Evolutionary conservation across 306 rosid species (phyloP), one percentile per base, ranked within the genome.

Genomic region (Fragaria nilgerrensis): DNA sequence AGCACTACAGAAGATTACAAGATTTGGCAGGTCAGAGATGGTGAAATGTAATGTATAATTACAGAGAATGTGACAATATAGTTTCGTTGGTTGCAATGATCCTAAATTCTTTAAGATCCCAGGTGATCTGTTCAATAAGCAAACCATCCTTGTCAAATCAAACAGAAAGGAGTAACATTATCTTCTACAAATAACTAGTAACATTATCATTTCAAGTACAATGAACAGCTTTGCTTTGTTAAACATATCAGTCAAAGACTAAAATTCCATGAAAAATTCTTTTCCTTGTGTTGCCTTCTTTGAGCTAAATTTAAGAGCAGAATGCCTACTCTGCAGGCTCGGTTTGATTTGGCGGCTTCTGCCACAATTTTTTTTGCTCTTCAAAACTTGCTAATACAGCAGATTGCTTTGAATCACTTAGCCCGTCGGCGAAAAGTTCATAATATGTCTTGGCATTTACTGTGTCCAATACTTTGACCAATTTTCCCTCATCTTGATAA

Each of bases 361-460:
- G 77, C 97, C 97, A 92, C 81, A 77, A 75, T 74, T 78, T 81
- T 68, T 16, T 86, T 75, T 92, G 96, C 68, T 87, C 94, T 64
- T 83, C 77, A 73, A 89, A 92, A 84, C 97, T 89, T 84, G 87
- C 90, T 19, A 95, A 43, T 70, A 87, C 87, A 61, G 97, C 96
- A 72, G 92, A 80, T 76, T 90, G 97, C 55, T 75, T 86, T 66
- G 20, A 17, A 66, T 85, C 79, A 55, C 93, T 86, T 13, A 89
- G 90, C 80, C 82, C 83, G 2, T 82, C 75, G 67, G 92, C 89
- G 77, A 85, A 87, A 27, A 75, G 48, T 45, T 84, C 67, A 73
- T 80, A 84, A 84, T 81, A 92, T 36, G 78, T 81, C 32, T 70
- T 52, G 4, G 70, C 63, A 77, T 88, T 72, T 68, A 95, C 83